These are phyloP conservation scores for Lenzites betulinus DNA, from an alignment of 768 basidiomycete genomes.

Conservation along the genomic window DNA sequence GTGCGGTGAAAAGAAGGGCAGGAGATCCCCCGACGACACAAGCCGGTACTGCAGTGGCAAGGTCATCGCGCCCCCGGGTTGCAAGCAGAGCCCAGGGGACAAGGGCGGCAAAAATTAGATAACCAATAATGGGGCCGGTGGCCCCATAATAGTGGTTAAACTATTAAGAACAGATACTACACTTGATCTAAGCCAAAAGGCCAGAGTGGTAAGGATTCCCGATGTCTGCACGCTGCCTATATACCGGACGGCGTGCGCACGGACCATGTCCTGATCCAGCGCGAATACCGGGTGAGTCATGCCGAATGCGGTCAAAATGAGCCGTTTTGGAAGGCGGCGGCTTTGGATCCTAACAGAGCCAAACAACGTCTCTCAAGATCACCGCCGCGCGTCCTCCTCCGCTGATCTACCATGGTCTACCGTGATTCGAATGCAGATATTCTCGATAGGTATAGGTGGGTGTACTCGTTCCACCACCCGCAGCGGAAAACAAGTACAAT, in stretches of 20 bases:
- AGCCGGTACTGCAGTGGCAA: conserved; percentile 33
- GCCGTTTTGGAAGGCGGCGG: conserved; percentile 11
- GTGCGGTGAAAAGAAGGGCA: conserved; percentile 17
- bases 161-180: conserved; percentile 77
- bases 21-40: conserved; percentile 32
- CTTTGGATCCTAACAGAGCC: conserved; percentile 12
- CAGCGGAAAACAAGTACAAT: too few species aligned
- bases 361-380: neutral
- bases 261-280: conserved; percentile 12
- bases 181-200: conserved; percentile 78
- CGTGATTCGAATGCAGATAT: too few species aligned
- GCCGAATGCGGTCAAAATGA: neutral
- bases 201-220: conserved; percentile 47
- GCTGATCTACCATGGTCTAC: too few species aligned
- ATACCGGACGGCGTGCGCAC: conserved; percentile 11
- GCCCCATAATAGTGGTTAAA: conserved; percentile 13
- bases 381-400: neutral
- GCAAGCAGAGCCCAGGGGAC: conserved; percentile 32
- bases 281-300: neutral
- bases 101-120: conserved; percentile 28
- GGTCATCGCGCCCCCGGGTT: conserved; percentile 31
- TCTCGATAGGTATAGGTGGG: too few species aligned
- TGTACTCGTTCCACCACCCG: too few species aligned
- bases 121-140: conserved; percentile 17
- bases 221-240: conserved; percentile 6